These are phyloP conservation scores for Pyrenophora teres DNA, from an alignment of 2,329 filamentous ascomycete genomes.

Conservation along the genomic window DNA sequence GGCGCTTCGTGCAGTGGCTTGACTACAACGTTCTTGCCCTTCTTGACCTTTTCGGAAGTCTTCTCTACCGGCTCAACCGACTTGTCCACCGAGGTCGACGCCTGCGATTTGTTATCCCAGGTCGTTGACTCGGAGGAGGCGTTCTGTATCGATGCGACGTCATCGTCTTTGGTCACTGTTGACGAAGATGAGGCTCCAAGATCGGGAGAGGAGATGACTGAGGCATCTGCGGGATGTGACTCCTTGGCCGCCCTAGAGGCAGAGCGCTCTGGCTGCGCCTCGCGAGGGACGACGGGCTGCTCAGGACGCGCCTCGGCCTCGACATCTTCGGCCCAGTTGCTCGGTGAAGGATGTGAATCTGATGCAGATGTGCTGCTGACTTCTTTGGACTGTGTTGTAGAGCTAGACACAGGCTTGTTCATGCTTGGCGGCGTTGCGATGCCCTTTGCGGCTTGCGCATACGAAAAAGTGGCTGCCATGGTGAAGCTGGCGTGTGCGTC, in stretches of 20 bases:
- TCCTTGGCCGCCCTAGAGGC: slow-evolving; percentile 23
- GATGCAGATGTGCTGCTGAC: slow-evolving; percentile 29
- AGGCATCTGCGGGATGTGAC: slow-evolving; percentile 23
- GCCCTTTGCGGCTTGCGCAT: slow-evolving; percentile 93
- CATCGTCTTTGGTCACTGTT: slow-evolving; percentile 63
- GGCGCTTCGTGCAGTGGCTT: slow-evolving; percentile 78
- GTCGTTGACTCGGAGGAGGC: slow-evolving; percentile 67
- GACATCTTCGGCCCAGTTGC: slow-evolving; percentile 55
- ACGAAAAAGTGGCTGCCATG: slow-evolving; percentile 71
- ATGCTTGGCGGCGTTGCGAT: slow-evolving; percentile 56
- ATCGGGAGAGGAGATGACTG: slow-evolving; percentile 57
- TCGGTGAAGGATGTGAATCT: slow-evolving; percentile 40
- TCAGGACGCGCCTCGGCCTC: slow-evolving; percentile 46
- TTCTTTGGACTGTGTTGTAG: slow-evolving; percentile 50
- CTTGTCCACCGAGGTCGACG: slow-evolving; percentile 69
- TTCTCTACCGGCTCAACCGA: slow-evolving; percentile 55
- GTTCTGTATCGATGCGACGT: slow-evolving; percentile 65
- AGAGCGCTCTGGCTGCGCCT: slow-evolving; percentile 24
- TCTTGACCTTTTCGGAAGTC: slow-evolving; percentile 60
- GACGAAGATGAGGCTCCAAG: slow-evolving; percentile 59
- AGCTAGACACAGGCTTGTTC: slow-evolving; percentile 53
- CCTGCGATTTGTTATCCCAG: slow-evolving; percentile 69
- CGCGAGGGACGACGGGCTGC: slow-evolving; percentile 29
- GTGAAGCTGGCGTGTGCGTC: slow-evolving; percentile 14
- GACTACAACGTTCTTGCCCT: slow-evolving; percentile 48